Evolutionary conservation across 768 basidiomycete species (phyloP).

Genomic region (Cyathus striatus): DNA sequence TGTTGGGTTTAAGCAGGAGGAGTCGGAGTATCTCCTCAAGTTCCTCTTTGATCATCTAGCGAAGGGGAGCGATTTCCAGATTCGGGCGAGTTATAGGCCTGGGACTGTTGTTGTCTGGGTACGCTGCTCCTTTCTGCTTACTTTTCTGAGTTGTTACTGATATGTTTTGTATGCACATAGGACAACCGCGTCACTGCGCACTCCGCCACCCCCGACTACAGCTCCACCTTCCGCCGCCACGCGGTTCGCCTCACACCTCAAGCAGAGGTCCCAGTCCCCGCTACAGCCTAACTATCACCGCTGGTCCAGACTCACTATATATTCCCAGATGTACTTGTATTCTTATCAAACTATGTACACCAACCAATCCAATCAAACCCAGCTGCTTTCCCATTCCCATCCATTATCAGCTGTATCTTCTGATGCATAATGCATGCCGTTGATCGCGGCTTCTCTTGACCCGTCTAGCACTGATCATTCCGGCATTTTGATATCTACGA

Average conservation of each 20-base stretch:
- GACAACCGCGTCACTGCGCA: constrained; percentile 35
- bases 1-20: constrained; percentile 50
- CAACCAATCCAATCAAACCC: no score
- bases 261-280: constrained; percentile 30
- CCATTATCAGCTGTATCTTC: no score
- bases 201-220: constrained; percentile 33
- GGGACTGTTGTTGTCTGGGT: constrained; percentile 5
- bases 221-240: constrained; percentile 27
- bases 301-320: no score
- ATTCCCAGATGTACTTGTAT: no score
- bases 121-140: neutral
- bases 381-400: no score
- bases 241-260: constrained; percentile 44
- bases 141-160: neutral
- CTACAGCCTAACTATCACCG: constrained; percentile 4
- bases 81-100: neutral
- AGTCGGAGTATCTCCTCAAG: constrained; percentile 48
- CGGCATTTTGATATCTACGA: no score
- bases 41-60: constrained; percentile 22
- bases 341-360: no score
- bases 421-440: no score
- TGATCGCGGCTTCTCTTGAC: no score
- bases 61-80: constrained; percentile 3
- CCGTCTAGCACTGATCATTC: no score
- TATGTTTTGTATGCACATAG: constrained; percentile 7